Conservation (phyloP, 176 grass and related monocot species). For the Carex scoparia region DNA sequence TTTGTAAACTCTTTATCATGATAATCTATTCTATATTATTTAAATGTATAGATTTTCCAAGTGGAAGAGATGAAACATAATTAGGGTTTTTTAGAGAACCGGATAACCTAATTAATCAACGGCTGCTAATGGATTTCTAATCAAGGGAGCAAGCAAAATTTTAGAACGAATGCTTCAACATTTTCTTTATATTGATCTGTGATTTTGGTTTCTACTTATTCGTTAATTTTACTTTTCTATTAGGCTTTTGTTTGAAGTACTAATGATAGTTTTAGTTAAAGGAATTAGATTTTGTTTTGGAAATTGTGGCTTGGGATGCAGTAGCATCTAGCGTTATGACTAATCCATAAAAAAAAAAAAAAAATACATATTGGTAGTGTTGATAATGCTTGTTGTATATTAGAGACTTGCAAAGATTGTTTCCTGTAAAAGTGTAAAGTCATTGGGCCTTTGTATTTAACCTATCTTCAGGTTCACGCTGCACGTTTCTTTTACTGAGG, state of each 20-base stretch:
- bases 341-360: background rate
- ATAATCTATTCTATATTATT: background rate
- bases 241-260: conserved; percentile 14
- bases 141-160: conserved; percentile 30
- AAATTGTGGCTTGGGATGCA: background rate
- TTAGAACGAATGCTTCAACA: conserved; percentile 30
- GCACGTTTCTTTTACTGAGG: too few species aligned
- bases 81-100: conserved; percentile 17
- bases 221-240: conserved; percentile 4
- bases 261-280: conserved; percentile 27
- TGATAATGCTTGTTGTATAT: conserved; percentile 10
- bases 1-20: background rate
- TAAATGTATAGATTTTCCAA: conserved; percentile 6
- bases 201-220: background rate
- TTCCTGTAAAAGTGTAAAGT: conserved; percentile 1
- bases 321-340: background rate
- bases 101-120: conserved; percentile 17
- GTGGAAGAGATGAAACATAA: conserved; percentile 8
- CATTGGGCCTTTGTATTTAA: background rate
- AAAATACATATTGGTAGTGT: conserved; percentile 1
- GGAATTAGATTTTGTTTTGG: conserved; percentile 18
- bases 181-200: conserved; percentile 13
- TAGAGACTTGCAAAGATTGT: background rate
- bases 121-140: conserved; percentile 29
- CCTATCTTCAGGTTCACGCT: too few species aligned